A percentile compares a stretch with the other conserved stretches of the same genome.
phyloP scores from a whole-genome alignment of 768 basidiomycete species.

The Gymnopilus junonius region DNA sequence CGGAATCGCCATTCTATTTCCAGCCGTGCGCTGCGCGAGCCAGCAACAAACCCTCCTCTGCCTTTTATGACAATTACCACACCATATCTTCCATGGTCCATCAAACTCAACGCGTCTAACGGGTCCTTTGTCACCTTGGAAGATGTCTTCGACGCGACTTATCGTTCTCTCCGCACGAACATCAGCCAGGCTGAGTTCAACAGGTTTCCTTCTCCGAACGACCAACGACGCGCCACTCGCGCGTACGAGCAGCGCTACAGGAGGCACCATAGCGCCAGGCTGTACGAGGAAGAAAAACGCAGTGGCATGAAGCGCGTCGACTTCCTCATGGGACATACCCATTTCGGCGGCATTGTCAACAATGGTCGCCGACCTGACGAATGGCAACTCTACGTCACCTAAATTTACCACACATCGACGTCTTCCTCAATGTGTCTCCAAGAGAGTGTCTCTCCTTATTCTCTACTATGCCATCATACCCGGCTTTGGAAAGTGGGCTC shows the following conservation, averaged over 20 bases:
- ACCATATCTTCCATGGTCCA: conserved; percentile 38
- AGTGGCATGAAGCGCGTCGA: conserved; percentile 63
- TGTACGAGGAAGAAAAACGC: conserved; percentile 48
- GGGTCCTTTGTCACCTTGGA: conserved; percentile 36
- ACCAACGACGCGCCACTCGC: conserved; percentile 40
- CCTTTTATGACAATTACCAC: conserved; percentile 30
- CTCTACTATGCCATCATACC: neutral
- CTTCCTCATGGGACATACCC: conserved; percentile 51
- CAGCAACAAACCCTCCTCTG: conserved; percentile 38
- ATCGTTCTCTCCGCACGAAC: conserved; percentile 23
- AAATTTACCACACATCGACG: neutral
- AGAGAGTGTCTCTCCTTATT: neutral
- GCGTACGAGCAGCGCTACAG: conserved; percentile 54
- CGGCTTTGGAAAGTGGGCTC: neutral
- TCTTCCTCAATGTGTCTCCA: neutral
- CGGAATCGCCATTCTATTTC: conserved; percentile 27
- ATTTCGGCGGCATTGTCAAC: conserved; percentile 49
- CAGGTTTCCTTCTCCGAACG: conserved; percentile 32
- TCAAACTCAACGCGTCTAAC: conserved; percentile 35
- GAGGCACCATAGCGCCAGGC: conserved; percentile 35
- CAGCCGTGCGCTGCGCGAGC: conserved; percentile 30
- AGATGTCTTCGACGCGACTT: conserved; percentile 38
- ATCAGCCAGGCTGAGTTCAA: conserved; percentile 45
- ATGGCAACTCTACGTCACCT: conserved; percentile 16
- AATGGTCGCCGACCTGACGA: conserved; percentile 14